A percentile compares a stretch with the other conserved stretches of the same genome.
Evolutionary conservation across 169 alveolate genomes (phyloP).

Genomic region (Cytauxzoon felis): DNA sequence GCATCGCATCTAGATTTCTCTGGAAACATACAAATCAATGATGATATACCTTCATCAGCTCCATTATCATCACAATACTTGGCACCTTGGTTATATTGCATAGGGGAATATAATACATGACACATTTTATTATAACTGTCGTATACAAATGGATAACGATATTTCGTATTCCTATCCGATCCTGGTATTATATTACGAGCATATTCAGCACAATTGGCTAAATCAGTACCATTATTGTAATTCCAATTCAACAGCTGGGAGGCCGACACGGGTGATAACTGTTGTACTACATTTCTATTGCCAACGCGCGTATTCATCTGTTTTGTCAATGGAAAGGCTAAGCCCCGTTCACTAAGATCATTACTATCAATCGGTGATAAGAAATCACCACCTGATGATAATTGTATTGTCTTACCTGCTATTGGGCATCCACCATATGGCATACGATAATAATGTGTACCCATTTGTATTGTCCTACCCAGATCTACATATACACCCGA

Average conservation of each 20-base stretch:
- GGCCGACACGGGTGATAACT: conserved; percentile 66
- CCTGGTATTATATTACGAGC: conserved; percentile 52
- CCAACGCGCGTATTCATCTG: not conserved
- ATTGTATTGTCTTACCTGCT: conserved; percentile 66
- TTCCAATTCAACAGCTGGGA: conserved; percentile 27
- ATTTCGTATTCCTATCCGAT: conserved; percentile 43
- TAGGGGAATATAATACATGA: conserved; percentile 64
- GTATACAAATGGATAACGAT: conserved; percentile 74
- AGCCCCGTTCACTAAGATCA: conserved; percentile 58
- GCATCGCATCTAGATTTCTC: conserved; percentile 48
- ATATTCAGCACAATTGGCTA: conserved; percentile 70
- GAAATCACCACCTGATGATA: conserved; percentile 60
- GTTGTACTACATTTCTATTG: conserved; percentile 2
- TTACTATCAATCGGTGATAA: conserved; percentile 58
- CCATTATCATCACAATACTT: conserved; percentile 68
- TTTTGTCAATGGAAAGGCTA: conserved; percentile 50
- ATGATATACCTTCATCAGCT: conserved; percentile 42
- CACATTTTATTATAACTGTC: conserved; percentile 57
- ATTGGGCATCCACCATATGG: conserved; percentile 77
- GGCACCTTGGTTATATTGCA: conserved; percentile 73
- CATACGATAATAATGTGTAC: conserved; percentile 50
- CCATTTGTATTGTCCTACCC: conserved; percentile 67
- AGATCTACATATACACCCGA: conserved; percentile 73
- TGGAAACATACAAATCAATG: conserved; percentile 71
- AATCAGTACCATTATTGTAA: conserved; percentile 37